Conservation (phyloP, 495 filamentous ascomycete genomes). For the Glutinoglossum americanum region DNA sequence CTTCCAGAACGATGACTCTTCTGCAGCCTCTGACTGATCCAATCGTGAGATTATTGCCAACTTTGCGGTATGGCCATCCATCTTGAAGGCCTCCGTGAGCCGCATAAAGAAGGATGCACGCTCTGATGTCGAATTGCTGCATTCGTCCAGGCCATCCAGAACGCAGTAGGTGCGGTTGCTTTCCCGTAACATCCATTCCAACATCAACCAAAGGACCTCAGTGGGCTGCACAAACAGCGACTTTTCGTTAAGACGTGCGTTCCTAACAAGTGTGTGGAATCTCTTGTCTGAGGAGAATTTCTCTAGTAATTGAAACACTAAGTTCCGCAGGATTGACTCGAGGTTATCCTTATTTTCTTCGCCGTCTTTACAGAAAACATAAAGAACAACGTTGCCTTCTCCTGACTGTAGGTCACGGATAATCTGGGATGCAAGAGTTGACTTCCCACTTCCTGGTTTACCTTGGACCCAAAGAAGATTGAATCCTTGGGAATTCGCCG, state of each 20-base stretch:
- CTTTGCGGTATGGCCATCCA: neutral
- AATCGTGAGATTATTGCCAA: neutral
- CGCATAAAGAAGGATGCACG: conserved; percentile 2
- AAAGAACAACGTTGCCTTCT: neutral
- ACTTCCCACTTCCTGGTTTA: conserved; percentile 7
- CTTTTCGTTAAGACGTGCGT: conserved; percentile 5
- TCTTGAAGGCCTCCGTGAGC: neutral
- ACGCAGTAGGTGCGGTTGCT: conserved; percentile 2
- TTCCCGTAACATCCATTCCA: neutral
- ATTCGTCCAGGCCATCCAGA: conserved; percentile 8
- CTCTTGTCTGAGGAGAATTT: neutral
- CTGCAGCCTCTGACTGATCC: conserved; percentile 2
- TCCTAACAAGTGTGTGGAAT: conserved; percentile 3
- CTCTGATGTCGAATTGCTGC: conserved; percentile 1
- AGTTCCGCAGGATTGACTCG: conserved; percentile 7
- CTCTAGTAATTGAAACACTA: conserved; percentile 6
- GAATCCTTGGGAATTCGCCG: neutral
- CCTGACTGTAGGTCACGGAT: neutral
- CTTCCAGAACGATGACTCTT: conserved; percentile 3
- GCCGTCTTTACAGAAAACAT: conserved; percentile 7
- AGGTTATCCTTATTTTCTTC: conserved; percentile 6
- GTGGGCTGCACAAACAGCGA: conserved; percentile 7
- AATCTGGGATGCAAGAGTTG: conserved; percentile 5
- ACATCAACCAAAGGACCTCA: conserved; percentile 1
- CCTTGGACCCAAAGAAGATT: conserved; percentile 5